Evolutionary conservation across 129 eudicot species (phyloP).

Genomic region (Chrysanthemum makinoi): DNA sequence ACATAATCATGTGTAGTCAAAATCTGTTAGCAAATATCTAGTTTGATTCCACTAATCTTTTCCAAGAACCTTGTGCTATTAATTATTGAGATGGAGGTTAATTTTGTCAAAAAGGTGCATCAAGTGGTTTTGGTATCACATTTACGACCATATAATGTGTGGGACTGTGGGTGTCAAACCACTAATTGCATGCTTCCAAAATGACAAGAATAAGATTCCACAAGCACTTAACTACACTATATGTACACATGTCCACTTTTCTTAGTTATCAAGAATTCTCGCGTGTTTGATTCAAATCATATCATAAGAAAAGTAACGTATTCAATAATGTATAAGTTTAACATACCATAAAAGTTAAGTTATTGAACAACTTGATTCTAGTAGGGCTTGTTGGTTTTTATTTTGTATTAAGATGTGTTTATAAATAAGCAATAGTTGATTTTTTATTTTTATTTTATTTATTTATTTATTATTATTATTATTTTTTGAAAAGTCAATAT

Average conservation of each 20-base stretch:
- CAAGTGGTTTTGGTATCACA: slow-evolving; percentile 10
- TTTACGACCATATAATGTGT: neutral
- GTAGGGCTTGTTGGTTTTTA: too few species aligned
- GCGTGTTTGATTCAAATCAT: neutral
- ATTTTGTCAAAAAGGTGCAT: slow-evolving; percentile 9
- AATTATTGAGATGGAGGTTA: neutral
- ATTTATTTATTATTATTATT: too few species aligned
- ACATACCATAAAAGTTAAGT: too few species aligned
- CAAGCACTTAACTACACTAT: slow-evolving; percentile 13
- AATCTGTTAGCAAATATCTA: neutral
- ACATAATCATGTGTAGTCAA: too few species aligned
- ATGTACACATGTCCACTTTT: neutral
- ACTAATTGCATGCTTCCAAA: slow-evolving; percentile 16
- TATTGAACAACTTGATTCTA: too few species aligned
- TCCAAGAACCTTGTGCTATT: neutral
- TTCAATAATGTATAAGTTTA: too few species aligned
- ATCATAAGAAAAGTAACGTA: neutral
- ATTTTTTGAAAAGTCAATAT: too few species aligned
- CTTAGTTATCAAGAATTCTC: slow-evolving; percentile 2
- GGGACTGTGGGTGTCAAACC: neutral
- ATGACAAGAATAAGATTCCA: slow-evolving; percentile 19
- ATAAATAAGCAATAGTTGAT: too few species aligned
- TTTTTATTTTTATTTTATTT: too few species aligned
- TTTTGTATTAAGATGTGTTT: too few species aligned
- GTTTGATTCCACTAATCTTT: neutral